A percentile compares a stretch with the other conserved stretches of the same genome.
Conservation (phyloP, 1,284 basidiomycete species). For the Apiotrichum akiyoshidainum region DNA sequence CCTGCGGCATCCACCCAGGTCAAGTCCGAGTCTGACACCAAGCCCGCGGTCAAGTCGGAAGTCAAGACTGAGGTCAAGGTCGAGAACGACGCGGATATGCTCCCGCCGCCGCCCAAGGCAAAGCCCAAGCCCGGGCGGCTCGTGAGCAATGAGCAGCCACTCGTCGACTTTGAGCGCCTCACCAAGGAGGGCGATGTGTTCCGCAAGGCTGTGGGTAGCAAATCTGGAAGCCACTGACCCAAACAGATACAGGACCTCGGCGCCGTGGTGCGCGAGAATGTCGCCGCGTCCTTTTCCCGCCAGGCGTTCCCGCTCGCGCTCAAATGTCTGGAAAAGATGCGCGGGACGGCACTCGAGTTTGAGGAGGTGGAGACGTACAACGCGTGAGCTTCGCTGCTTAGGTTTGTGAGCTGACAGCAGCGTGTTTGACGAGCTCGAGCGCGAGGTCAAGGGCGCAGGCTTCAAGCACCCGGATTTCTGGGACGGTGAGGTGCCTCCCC, state of each 20-base stretch:
- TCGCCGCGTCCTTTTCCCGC: constrained; percentile 64
- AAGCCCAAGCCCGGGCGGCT: constrained; percentile 39
- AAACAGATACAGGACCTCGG: constrained; percentile 60
- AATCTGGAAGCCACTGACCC: background rate
- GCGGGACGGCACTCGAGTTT: constrained; percentile 60
- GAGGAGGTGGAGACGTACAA: constrained; percentile 51
- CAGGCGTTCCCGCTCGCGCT: constrained; percentile 66
- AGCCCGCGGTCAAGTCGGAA: constrained; percentile 34
- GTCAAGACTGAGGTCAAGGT: constrained; percentile 37
- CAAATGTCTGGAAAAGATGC: constrained; percentile 66
- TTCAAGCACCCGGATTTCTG: constrained; percentile 51
- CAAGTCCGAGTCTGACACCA: constrained; percentile 15
- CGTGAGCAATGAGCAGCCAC: constrained; percentile 67
- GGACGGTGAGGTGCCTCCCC: constrained; percentile 16
- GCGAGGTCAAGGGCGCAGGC: constrained; percentile 28
- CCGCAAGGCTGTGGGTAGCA: constrained; percentile 64
- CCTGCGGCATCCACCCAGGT: constrained; percentile 1
- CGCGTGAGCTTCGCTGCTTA: constrained; percentile 25
- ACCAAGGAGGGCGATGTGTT: constrained; percentile 70
- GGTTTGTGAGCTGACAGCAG: constrained; percentile 19
- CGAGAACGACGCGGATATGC: constrained; percentile 47
- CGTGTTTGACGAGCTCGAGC: constrained; percentile 36
- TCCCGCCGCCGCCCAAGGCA: constrained; percentile 37
- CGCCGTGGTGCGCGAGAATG: constrained; percentile 66
- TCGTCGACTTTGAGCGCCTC: constrained; percentile 71